A percentile compares a stretch with the other conserved stretches of the same genome.
Conservation (phyloP, 768 basidiomycete species). For the Fomitopsis pulvina region DNA sequence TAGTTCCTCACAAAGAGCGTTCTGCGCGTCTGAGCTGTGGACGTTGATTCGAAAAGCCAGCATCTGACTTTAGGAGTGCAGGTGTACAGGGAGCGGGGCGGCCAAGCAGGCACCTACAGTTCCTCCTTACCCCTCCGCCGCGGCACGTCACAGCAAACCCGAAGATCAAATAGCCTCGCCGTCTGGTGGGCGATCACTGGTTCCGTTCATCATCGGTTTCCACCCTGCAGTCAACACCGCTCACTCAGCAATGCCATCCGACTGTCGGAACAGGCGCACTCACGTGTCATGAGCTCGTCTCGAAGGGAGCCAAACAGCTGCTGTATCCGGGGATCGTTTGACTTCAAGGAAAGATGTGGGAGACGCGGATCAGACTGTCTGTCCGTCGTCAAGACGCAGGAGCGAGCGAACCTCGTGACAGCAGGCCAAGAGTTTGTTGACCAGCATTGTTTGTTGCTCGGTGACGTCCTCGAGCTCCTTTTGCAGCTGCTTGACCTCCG, state of each 20-base stretch:
- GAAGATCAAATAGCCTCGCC: background rate
- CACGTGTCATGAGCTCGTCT: conserved; percentile 75
- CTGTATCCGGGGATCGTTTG: conserved; percentile 78
- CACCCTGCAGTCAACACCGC: background rate
- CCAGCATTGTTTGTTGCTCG: conserved; percentile 69
- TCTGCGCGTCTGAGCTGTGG: background rate
- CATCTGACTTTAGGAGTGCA: background rate
- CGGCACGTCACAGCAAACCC: background rate
- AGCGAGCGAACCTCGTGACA: conserved; percentile 82
- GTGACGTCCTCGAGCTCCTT: conserved; percentile 79
- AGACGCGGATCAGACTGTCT: too few relatives aligned
- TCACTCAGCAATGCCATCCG: too few relatives aligned
- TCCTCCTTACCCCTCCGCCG: background rate
- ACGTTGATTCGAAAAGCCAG: background rate
- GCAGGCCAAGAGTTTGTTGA: conserved; percentile 78
- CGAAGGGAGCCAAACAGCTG: conserved; percentile 73
- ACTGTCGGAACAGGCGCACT: conserved; percentile 3
- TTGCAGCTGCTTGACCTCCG: conserved; percentile 58
- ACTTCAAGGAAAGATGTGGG: conserved; percentile 33
- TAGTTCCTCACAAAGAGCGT: background rate
- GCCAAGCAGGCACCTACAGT: background rate
- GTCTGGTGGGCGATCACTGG: conserved; percentile 1
- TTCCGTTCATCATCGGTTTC: background rate
- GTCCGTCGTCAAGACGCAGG: conserved; percentile 1
- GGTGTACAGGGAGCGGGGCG: background rate